phyloP scores from a whole-genome alignment of 176 grass and related monocot species.

The Saccharum officinarum region DNA sequence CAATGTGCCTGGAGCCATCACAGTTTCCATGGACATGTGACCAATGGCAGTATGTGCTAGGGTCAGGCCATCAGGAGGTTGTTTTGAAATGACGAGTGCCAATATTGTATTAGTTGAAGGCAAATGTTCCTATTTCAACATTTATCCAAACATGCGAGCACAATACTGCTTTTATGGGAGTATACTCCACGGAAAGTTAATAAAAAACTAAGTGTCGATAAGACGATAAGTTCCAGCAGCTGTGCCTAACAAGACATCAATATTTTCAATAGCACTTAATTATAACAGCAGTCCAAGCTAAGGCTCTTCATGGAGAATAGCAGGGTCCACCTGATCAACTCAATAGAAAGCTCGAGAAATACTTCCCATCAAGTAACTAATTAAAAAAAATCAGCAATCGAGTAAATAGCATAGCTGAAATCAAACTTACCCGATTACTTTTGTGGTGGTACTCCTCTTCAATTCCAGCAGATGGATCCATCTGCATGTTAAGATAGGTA shows the following conservation, averaged over 20 bases:
- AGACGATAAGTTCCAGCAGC: not conserved
- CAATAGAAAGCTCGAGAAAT: not conserved
- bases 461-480: constrained; percentile 89
- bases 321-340: not conserved
- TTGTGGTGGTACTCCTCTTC: constrained; percentile 95
- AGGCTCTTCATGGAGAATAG: not conserved
- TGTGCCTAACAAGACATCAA: not conserved
- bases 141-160: not conserved
- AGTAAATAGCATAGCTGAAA: not conserved
- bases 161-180: not conserved
- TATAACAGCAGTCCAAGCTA: not conserved
- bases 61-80: not conserved
- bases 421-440: constrained; percentile 85
- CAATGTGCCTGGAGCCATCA: too few species aligned
- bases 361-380: not conserved
- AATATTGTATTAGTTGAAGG: not conserved
- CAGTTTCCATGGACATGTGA: not conserved
- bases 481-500: constrained; percentile 54
- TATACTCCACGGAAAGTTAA: not conserved
- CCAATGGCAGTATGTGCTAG: not conserved
- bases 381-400: not conserved
- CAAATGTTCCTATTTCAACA: not conserved
- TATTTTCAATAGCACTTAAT: not conserved
- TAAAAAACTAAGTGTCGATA: not conserved
- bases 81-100: not conserved